A percentile compares a stretch with the other conserved stretches of the same genome.
These are phyloP conservation scores for Trametes coccinea DNA, from an alignment of 768 basidiomycete genomes.

Conservation along the genomic window DNA sequence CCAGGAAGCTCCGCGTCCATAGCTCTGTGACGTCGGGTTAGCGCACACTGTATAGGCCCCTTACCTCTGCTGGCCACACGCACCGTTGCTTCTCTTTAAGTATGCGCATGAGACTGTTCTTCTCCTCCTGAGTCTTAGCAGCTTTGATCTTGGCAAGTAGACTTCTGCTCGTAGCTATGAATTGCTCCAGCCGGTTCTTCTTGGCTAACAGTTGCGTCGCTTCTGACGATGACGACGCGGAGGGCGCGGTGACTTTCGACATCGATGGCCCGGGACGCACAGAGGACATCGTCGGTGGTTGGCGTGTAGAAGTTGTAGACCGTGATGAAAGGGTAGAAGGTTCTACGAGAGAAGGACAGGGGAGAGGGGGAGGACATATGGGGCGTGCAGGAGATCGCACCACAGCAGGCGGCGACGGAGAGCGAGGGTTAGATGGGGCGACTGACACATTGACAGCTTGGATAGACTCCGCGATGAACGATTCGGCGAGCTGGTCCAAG, in stretches of 20 bases:
- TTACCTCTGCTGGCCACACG: conserved; percentile 1
- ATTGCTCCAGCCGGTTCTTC: conserved; percentile 48
- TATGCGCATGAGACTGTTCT: conserved; percentile 43
- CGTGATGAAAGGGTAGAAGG: too few relatives aligned
- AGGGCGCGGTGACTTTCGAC: too few relatives aligned
- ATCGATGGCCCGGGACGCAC: too few relatives aligned
- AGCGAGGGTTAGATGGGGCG: background rate
- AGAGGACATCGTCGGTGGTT: too few relatives aligned
- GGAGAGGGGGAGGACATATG: background rate
- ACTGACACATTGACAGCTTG: conserved; percentile 32
- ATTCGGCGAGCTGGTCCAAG: conserved; percentile 56
- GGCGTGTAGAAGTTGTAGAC: too few relatives aligned
- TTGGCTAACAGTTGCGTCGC: conserved; percentile 32
- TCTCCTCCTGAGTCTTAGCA: conserved; percentile 53
- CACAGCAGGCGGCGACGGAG: background rate
- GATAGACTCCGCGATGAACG: conserved; percentile 60
- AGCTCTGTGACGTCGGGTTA: conserved; percentile 30
- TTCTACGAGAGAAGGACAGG: background rate
- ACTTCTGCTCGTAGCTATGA: conserved; percentile 53
- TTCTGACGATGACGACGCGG: background rate
- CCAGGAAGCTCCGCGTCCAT: conserved; percentile 36
- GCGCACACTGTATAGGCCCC: too few relatives aligned
- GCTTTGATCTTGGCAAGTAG: conserved; percentile 49
- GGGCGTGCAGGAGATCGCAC: background rate
- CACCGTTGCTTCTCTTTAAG: conserved; percentile 58